Evolutionary conservation across 1,139 yeast species (phyloP), one percentile per base, ranked within the genome.

Genomic region (Protomyces pachydermus): DNA sequence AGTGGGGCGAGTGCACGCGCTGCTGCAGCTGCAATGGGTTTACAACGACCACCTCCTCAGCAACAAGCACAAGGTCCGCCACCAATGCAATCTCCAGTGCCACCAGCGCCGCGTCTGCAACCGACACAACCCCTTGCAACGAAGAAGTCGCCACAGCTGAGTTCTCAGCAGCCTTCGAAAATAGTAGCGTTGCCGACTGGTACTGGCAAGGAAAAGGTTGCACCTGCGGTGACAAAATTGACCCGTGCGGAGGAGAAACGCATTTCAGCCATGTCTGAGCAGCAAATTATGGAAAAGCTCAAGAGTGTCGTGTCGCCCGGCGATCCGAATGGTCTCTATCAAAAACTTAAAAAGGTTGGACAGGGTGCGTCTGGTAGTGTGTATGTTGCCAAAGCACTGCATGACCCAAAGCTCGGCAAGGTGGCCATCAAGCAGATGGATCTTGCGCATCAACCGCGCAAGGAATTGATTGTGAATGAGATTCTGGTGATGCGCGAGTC

Each of bases 351-450:
- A 75, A 91, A 91, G 73, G 96, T 97, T 2, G 99, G 99, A n/a
- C 98, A 95, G 77, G 99, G 99, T 71, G 99, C 98, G 0, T 85
- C 93, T 67, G 99, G 99, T 18, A 88, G 93, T 1, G 99, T 95
- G 25, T 95, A 89, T 72, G 81, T 93, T 64, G 98, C 98, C 0
- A 84, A 85, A 71, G 64, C 64, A 12, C 39, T 65, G 45, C 14
- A 48, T 42, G 37, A 60, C 16, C 45, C 48, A 18, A 63, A 55
- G 37, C 32, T 65, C 3, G 63, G 63, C 39, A 71, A 74, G 51
- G 81, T 79, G n/a, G 98, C 98, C 1, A 89, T 93, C 70, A 93
- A 93, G 75, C 97, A 91, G 77, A 93, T 93, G 91, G 93, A 91
- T 71, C 77, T 93, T 67, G 90, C 88, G 69, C 87, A 85, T 70